Evolutionary conservation across 371 early-diverging fungal species (phyloP).

Genomic region (Mucor plumbeus): DNA sequence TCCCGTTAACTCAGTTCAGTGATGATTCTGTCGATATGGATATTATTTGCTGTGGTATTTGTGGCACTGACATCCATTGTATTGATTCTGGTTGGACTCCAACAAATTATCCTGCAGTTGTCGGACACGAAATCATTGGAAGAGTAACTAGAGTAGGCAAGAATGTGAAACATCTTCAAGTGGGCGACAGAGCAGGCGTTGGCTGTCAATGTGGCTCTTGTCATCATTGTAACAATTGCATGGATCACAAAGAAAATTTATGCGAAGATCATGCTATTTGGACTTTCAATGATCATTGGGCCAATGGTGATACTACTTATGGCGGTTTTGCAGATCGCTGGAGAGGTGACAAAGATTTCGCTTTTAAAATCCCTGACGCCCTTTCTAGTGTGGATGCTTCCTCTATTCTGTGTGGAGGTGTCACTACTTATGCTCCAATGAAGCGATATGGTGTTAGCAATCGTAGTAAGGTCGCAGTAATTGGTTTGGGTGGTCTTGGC

Average conservation of each 20-base stretch:
- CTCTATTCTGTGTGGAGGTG: slow-evolving; percentile 56
- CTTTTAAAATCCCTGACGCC: slow-evolving; percentile 65
- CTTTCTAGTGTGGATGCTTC: slow-evolving; percentile 60
- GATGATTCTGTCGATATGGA: slow-evolving; percentile 58
- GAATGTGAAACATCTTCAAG: slow-evolving; percentile 44
- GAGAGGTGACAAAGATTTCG: slow-evolving; percentile 54
- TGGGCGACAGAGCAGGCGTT: slow-evolving; percentile 74
- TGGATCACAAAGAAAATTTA: slow-evolving; percentile 29
- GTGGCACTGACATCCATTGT: slow-evolving; percentile 63
- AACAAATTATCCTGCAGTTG: slow-evolving; percentile 54
- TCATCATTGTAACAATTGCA: slow-evolving; percentile 26
- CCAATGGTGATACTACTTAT: slow-evolving; percentile 60
- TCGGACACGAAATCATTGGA: slow-evolving; percentile 67
- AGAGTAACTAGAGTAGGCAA: slow-evolving; percentile 48
- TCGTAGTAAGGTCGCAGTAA: slow-evolving; percentile 64
- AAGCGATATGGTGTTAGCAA: slow-evolving; percentile 49
- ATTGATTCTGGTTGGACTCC: slow-evolving; percentile 64
- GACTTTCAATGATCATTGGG: slow-evolving; percentile 62
- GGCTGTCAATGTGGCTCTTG: slow-evolving; percentile 63
- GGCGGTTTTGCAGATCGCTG: slow-evolving; percentile 70
- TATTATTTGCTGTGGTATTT: slow-evolving; percentile 60
- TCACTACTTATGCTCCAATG: slow-evolving; percentile 67
- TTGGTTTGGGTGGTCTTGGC: slow-evolving; percentile 81
- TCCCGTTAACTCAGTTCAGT: slow-evolving; percentile 44
- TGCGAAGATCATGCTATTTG: slow-evolving; percentile 56